These are phyloP conservation scores for Oryza meyeriana DNA, from an alignment of 176 grass and related monocot species.

Conservation along the genomic window DNA sequence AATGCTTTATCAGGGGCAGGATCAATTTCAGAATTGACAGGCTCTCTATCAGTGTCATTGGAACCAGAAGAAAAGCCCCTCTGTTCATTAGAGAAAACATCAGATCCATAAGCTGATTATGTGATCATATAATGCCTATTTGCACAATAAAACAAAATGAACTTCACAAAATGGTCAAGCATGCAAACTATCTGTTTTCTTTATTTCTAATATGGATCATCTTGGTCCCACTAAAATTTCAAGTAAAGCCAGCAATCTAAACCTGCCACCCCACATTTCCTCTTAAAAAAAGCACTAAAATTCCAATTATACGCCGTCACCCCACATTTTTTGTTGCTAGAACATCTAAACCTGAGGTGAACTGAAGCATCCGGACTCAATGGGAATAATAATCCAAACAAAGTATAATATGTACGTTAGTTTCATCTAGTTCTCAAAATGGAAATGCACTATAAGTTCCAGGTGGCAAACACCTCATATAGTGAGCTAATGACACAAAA, in stretches of 20 bases:
- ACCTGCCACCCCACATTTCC: too few species aligned
- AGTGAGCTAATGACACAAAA: background rate
- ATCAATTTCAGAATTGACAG: constrained; percentile 33
- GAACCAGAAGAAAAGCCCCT: constrained; percentile 33
- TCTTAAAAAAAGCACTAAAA: background rate
- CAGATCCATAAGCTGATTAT: constrained; percentile 14
- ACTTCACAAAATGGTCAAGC: background rate
- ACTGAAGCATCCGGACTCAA: background rate
- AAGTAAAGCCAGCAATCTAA: background rate
- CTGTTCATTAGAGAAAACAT: constrained; percentile 46
- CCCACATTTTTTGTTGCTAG: background rate
- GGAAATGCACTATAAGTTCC: constrained; percentile 16
- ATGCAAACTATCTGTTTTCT: background rate
- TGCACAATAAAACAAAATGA: background rate
- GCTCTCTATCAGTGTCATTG: constrained; percentile 25
- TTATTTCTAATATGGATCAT: background rate
- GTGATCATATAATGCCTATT: background rate
- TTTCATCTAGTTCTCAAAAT: background rate
- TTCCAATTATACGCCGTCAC: background rate
- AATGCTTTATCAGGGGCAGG: constrained; percentile 28
- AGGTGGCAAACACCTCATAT: background rate
- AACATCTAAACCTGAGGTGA: background rate
- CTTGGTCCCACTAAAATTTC: background rate
- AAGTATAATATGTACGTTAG: background rate
- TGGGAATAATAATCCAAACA: background rate